Conservation (phyloP, 129 eudicot species). For the Artemisia annua region DNA sequence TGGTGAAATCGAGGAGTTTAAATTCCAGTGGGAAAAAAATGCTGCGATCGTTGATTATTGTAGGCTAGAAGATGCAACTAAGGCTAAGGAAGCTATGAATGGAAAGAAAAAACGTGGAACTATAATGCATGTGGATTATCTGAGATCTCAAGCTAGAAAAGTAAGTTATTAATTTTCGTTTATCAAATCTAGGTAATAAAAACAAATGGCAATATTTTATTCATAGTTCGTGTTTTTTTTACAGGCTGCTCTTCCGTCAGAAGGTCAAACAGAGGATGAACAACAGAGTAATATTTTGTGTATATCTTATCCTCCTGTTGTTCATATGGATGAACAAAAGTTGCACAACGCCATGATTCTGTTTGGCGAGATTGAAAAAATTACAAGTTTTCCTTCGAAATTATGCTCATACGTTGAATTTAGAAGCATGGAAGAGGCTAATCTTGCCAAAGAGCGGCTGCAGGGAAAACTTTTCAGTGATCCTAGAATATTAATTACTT, state of each 20-base stretch:
- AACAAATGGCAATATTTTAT: neutral
- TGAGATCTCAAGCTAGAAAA: slow-evolving; percentile 65
- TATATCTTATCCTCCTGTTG: slow-evolving; percentile 66
- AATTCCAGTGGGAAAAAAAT: slow-evolving; percentile 60
- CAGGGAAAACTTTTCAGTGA: slow-evolving; percentile 76
- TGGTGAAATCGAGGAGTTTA: slow-evolving; percentile 77
- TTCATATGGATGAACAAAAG: slow-evolving; percentile 66
- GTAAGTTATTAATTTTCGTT: slow-evolving; percentile 47
- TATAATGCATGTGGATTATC: slow-evolving; percentile 74
- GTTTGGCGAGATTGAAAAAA: slow-evolving; percentile 78
- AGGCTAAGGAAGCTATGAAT: slow-evolving; percentile 72
- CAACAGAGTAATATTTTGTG: slow-evolving; percentile 52
- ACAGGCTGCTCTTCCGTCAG: slow-evolving; percentile 43
- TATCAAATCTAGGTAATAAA: slow-evolving; percentile 21
- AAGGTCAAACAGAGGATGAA: slow-evolving; percentile 42
- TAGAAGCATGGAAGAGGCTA: slow-evolving; percentile 83
- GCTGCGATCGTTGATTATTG: slow-evolving; percentile 64
- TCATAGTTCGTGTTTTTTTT: neutral
- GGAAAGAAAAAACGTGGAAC: slow-evolving; percentile 61
- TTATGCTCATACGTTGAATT: slow-evolving; percentile 58
- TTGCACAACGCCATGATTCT: slow-evolving; percentile 78
- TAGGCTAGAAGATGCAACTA: slow-evolving; percentile 70
- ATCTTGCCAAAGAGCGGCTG: slow-evolving; percentile 76
- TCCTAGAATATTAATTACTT: slow-evolving; percentile 61
- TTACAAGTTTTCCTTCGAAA: slow-evolving; percentile 54